These are phyloP conservation scores for Mortierella sp. DNA, from an alignment of 371 early-diverging fungal species.

Conservation along the genomic window DNA sequence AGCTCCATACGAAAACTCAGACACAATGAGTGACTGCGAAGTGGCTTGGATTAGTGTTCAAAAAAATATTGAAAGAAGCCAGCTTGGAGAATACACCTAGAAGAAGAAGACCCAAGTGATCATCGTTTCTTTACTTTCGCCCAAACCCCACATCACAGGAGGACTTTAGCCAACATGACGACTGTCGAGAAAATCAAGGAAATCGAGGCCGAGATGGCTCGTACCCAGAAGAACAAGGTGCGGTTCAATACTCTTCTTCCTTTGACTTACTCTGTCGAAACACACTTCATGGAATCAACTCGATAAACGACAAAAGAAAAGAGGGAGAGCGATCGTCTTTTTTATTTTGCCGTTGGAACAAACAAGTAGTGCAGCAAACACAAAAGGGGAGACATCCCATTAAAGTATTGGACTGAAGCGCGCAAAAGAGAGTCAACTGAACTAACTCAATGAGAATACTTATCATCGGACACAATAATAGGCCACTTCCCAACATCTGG, in stretches of 20 bases:
- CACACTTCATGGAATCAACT: neutral
- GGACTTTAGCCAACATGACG: constrained; percentile 60
- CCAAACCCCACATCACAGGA: neutral
- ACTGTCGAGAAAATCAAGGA: constrained; percentile 85
- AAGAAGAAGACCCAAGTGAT: neutral
- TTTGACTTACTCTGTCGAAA: neutral
- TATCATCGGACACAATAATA: constrained; percentile 6
- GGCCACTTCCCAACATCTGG: constrained; percentile 98
- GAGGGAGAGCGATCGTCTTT: neutral
- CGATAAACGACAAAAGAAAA: neutral
- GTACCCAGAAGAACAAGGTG: constrained; percentile 94
- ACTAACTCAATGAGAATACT: neutral
- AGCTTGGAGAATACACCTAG: too few relatives aligned
- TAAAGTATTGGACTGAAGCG: too few relatives aligned
- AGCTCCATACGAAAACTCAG: neutral
- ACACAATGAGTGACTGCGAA: neutral
- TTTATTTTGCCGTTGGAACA: too few relatives aligned
- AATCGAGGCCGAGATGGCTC: constrained; percentile 92
- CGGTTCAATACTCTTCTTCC: neutral
- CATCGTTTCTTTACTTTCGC: neutral
- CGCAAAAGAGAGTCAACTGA: neutral
- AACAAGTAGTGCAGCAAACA: too few relatives aligned
- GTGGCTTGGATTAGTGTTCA: neutral
- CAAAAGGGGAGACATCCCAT: too few relatives aligned
- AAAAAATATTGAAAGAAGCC: constrained; percentile 2